phyloP scores from a whole-genome alignment of 2,329 filamentous ascomycete species.

The Aureobasidium sp. region DNA sequence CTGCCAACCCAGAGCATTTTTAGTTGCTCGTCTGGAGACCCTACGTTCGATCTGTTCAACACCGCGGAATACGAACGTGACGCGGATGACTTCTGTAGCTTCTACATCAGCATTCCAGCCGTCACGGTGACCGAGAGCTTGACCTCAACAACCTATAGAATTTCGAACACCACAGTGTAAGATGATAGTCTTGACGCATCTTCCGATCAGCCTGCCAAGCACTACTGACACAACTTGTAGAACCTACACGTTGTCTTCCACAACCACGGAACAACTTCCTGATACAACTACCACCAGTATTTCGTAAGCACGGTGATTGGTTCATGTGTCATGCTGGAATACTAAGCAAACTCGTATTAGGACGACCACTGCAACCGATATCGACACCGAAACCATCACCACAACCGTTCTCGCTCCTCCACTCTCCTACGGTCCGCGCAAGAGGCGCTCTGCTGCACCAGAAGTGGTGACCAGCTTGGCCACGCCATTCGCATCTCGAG shows the following conservation, averaged over 20 bases:
- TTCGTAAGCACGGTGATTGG: neutral
- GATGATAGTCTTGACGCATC: neutral
- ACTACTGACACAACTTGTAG: neutral
- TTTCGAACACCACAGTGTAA: neutral
- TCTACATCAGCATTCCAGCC: neutral
- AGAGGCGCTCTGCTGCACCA: neutral
- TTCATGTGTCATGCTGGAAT: too few relatives aligned
- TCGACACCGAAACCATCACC: neutral
- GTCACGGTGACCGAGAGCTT: neutral
- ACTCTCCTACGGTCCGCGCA: too few relatives aligned
- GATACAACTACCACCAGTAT: neutral
- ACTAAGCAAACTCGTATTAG: neutral
- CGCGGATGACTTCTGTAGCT: neutral
- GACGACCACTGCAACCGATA: neutral
- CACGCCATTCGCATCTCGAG: neutral
- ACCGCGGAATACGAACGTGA: neutral
- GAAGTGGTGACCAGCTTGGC: neutral
- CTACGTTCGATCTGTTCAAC: neutral
- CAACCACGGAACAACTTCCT: neutral
- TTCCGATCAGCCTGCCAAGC: neutral
- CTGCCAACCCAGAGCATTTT: too few relatives aligned
- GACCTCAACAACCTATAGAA: neutral
- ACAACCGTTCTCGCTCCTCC: neutral
- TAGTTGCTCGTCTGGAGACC: neutral
- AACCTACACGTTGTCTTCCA: neutral